phyloP scores from a whole-genome alignment of 2,329 filamentous ascomycete genomes.

The Aspergillus flavus region DNA sequence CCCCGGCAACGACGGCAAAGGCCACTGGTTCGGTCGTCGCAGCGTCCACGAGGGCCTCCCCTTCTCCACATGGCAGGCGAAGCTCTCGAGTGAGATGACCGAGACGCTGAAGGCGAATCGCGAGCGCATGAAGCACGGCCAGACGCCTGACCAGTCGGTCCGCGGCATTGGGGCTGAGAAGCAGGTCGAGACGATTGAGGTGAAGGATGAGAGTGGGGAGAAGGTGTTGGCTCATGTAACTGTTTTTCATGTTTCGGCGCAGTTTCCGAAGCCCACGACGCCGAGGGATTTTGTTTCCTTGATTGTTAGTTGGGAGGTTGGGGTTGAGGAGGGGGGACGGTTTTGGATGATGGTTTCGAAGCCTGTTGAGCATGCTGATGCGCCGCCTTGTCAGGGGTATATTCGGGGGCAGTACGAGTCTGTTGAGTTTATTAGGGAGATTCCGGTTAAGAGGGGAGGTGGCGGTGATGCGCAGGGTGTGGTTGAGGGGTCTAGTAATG shows the following conservation, averaged over 20 bases:
- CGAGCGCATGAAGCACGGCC: slow-evolving; percentile 65
- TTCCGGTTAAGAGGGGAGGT: slow-evolving; percentile 51
- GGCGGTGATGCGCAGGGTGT: not conserved
- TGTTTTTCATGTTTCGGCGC: slow-evolving; percentile 84
- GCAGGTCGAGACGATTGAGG: slow-evolving; percentile 65
- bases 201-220: slow-evolving; percentile 49
- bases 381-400: slow-evolving; percentile 69
- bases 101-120: slow-evolving; percentile 74
- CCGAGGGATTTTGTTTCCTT: slow-evolving; percentile 86
- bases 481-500: slow-evolving; percentile 12
- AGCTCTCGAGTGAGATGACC: slow-evolving; percentile 76
- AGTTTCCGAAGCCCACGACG: slow-evolving; percentile 86
- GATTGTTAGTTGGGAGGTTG: slow-evolving; percentile 64
- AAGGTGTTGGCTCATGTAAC: slow-evolving; percentile 29
- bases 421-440: slow-evolving; percentile 85
- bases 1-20: slow-evolving; percentile 74
- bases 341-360: slow-evolving; percentile 88
- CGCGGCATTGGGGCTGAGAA: slow-evolving; percentile 83
- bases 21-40: slow-evolving; percentile 84
- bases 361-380: slow-evolving; percentile 76
- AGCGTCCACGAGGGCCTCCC: slow-evolving; percentile 79
- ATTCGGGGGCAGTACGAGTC: slow-evolving; percentile 88
- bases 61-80: slow-evolving; percentile 76
- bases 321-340: slow-evolving; percentile 45
- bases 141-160: slow-evolving; percentile 73